phyloP scores from a whole-genome alignment of 352 stramenopile genomes.

The Nothophytophthora sp. region DNA sequence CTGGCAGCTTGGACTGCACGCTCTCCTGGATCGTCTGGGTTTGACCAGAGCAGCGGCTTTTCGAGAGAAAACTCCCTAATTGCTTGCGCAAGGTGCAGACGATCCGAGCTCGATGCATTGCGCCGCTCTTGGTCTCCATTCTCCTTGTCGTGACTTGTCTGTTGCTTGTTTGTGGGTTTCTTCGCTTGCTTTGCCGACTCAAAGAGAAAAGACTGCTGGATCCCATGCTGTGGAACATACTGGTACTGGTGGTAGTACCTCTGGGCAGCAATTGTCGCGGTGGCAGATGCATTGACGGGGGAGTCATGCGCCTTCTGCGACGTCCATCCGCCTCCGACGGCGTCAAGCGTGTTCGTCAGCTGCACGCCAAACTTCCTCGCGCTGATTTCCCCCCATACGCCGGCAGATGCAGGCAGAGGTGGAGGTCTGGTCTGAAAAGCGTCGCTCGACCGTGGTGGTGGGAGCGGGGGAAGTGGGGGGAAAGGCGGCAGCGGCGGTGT shows the following conservation, averaged over 20 bases:
- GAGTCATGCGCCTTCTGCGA: slow-evolving; percentile 3
- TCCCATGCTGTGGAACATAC: slow-evolving; percentile 7
- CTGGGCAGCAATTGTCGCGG: slow-evolving; percentile 4
- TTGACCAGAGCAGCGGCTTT: too few species aligned
- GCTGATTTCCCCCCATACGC: not conserved
- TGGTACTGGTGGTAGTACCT: slow-evolving; percentile 21
- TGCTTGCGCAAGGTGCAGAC: too few species aligned
- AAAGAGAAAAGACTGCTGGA: not conserved
- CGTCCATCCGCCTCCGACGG: not conserved
- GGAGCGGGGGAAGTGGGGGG: slow-evolving; percentile 20
- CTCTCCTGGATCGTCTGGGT: too few species aligned
- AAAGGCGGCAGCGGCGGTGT: not conserved
- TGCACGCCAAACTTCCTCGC: slow-evolving; percentile 11
- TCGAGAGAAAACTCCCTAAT: too few species aligned
- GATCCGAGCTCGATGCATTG: too few species aligned
- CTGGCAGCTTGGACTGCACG: not conserved
- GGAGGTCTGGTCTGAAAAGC: slow-evolving; percentile 4
- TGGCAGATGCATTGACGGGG: not conserved
- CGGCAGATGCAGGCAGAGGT: not conserved
- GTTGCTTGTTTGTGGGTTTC: not conserved
- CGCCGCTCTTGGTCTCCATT: too few species aligned
- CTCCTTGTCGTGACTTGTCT: too few species aligned
- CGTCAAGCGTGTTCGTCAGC: slow-evolving; percentile 7
- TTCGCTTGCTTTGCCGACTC: not conserved
- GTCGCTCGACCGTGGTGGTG: slow-evolving; percentile 16